Conservation (phyloP, 2,329 filamentous ascomycete genomes). For the Fusarium sp. region DNA sequence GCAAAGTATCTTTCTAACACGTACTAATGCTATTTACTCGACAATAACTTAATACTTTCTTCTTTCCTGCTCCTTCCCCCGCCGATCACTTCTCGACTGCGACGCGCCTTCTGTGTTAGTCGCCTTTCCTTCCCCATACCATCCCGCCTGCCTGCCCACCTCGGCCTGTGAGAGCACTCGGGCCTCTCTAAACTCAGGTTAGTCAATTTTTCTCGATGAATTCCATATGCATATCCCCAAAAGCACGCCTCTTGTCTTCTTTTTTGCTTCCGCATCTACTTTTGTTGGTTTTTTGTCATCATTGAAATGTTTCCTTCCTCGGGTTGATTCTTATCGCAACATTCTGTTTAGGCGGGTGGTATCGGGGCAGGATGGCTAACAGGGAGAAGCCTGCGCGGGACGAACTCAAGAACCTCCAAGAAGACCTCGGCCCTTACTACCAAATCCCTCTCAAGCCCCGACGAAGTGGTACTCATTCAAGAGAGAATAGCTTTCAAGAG, state of each 20-base stretch:
- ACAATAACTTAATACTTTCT: neutral
- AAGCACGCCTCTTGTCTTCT: neutral
- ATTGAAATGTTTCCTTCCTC: slow-evolving; percentile 37
- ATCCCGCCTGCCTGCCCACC: slow-evolving; percentile 24
- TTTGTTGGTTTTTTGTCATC: slow-evolving; percentile 3
- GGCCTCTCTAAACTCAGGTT: slow-evolving; percentile 38
- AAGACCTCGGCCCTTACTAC: slow-evolving; percentile 51
- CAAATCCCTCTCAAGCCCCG: slow-evolving; percentile 43
- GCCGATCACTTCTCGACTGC: slow-evolving; percentile 34
- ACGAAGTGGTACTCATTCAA: slow-evolving; percentile 41
- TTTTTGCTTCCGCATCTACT: neutral
- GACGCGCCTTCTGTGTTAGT: slow-evolving; percentile 36
- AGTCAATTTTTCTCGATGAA: slow-evolving; percentile 29
- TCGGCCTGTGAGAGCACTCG: slow-evolving; percentile 32
- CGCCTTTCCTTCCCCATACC: slow-evolving; percentile 41
- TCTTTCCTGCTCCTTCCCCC: slow-evolving; percentile 7
- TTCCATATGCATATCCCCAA: slow-evolving; percentile 8
- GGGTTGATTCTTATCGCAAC: slow-evolving; percentile 48
- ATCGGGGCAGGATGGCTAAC: slow-evolving; percentile 51
- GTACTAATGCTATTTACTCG: slow-evolving; percentile 20
- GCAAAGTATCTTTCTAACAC: slow-evolving; percentile 20
- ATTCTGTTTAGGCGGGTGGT: slow-evolving; percentile 46
- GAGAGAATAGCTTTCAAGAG: slow-evolving; percentile 41
- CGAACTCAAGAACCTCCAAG: slow-evolving; percentile 50
- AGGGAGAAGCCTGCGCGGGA: slow-evolving; percentile 48